A percentile compares a stretch with the other conserved stretches of the same genome.
phyloP scores from a whole-genome alignment of 2,329 filamentous ascomycete species.

The Endocalyx cinctus region DNA sequence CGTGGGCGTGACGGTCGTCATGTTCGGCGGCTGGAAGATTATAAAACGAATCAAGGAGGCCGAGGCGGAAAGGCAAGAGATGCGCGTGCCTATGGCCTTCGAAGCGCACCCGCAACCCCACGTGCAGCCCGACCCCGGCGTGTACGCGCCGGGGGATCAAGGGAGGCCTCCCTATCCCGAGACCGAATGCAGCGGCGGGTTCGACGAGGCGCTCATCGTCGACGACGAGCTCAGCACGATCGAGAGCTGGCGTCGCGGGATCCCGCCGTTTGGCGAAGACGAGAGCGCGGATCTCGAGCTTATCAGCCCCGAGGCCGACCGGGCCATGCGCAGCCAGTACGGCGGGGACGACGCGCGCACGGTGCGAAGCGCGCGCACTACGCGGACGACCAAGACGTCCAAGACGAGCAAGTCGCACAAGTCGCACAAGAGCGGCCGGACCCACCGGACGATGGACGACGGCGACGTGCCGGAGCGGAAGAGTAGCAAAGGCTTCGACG shows the following conservation, averaged over 20 bases:
- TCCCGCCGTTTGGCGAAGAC: conserved; percentile 41
- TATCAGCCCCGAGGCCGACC: conserved; percentile 52
- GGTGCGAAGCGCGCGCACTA: conserved; percentile 22
- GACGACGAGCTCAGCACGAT: conserved; percentile 56
- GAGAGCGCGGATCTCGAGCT: conserved; percentile 50
- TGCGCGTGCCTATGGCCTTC: conserved; percentile 27
- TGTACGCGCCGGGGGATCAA: too few species aligned
- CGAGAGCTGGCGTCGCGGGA: conserved; percentile 56
- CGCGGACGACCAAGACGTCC: conserved; percentile 21
- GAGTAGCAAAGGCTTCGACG: conserved; percentile 26
- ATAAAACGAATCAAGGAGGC: conserved; percentile 71
- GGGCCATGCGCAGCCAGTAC: conserved; percentile 36
- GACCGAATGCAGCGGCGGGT: conserved; percentile 25
- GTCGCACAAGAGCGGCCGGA: conserved; percentile 22
- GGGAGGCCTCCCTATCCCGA: conserved; percentile 17
- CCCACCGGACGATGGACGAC: conserved; percentile 18
- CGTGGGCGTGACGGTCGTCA: conserved; percentile 89
- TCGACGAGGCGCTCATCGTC: conserved; percentile 53
- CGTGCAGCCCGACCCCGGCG: conserved; percentile 1
- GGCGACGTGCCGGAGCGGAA: conserved; percentile 10
- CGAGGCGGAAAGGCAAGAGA: conserved; percentile 17
- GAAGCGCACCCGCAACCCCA: conserved; percentile 14
- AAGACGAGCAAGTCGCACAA: conserved; percentile 26
- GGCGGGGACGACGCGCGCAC: conserved; percentile 34
- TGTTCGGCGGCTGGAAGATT: conserved; percentile 96